phyloP scores from a whole-genome alignment of 2,329 filamentous ascomycete species.

The Orbilia ellipsospora region DNA sequence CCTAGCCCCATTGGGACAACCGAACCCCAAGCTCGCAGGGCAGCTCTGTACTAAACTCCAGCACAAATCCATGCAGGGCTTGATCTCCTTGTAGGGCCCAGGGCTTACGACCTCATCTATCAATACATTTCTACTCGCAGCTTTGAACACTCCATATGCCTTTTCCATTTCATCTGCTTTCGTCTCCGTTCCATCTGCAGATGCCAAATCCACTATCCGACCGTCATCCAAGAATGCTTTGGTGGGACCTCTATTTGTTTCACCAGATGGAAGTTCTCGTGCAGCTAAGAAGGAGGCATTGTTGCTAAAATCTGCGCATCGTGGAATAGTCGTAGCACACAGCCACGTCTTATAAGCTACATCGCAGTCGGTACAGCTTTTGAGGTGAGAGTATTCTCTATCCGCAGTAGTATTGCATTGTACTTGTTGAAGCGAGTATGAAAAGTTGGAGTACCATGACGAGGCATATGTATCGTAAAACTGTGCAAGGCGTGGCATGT shows the following conservation, averaged over 20 bases:
- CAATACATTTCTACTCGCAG: constrained; percentile 69
- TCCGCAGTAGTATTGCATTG: constrained; percentile 79
- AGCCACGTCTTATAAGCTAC: constrained; percentile 92
- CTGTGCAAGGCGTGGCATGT: constrained; percentile 71
- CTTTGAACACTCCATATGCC: constrained; percentile 63
- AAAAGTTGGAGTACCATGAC: constrained; percentile 79
- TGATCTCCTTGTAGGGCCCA: constrained; percentile 91
- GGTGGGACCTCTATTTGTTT: constrained; percentile 30
- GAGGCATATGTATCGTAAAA: constrained; percentile 83
- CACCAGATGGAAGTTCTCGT: constrained; percentile 63
- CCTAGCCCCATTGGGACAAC: constrained; percentile 71
- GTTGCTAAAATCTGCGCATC: constrained; percentile 84
- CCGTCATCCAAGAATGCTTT: constrained; percentile 46
- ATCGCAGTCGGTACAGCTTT: constrained; percentile 79
- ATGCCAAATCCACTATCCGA: constrained; percentile 52
- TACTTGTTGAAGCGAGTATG: constrained; percentile 82
- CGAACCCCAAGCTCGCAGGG: constrained; percentile 78
- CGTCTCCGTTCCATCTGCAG: constrained; percentile 19
- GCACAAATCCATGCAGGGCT: constrained; percentile 89
- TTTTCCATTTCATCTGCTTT: constrained; percentile 3
- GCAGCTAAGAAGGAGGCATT: constrained; percentile 69
- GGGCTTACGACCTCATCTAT: constrained; percentile 80
- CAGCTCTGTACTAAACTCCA: constrained; percentile 87
- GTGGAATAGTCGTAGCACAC: constrained; percentile 90
- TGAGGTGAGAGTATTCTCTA: constrained; percentile 82